Evolutionary conservation across 768 basidiomycete species (phyloP).

Genomic region (Leccinum sublutescens): DNA sequence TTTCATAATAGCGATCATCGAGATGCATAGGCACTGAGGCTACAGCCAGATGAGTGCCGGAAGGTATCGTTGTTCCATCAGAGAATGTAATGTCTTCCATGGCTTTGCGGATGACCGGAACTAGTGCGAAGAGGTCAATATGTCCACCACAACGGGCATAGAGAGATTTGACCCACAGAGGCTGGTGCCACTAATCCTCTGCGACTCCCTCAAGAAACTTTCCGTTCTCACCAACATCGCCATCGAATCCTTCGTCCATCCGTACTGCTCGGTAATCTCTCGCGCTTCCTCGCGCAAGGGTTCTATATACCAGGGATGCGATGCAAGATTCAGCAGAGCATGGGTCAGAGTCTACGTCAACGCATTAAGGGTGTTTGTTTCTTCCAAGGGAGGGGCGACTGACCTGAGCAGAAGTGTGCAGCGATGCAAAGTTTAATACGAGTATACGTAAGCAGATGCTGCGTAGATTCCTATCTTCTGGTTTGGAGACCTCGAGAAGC

Average conservation of each 20-base stretch:
- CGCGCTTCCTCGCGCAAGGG: constrained; percentile 43
- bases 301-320: constrained; percentile 37
- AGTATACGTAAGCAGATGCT: constrained; percentile 35
- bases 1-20: constrained; percentile 42
- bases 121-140: constrained; percentile 17
- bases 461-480: constrained; percentile 27
- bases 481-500: constrained; percentile 37
- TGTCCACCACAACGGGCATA: neutral
- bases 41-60: constrained; percentile 37
- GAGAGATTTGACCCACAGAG: constrained; percentile 26
- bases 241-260: constrained; percentile 35
- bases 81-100: constrained; percentile 35
- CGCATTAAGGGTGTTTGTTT: constrained; percentile 2
- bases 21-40: constrained; percentile 35
- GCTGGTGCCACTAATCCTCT: constrained; percentile 35
- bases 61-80: constrained; percentile 37
- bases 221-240: constrained; percentile 38
- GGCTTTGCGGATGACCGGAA: constrained; percentile 34
- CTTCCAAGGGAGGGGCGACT: constrained; percentile 1
- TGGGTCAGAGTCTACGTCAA: constrained; percentile 33
- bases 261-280: constrained; percentile 29
- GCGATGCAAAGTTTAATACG: constrained; percentile 37
- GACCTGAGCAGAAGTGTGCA: constrained; percentile 37
- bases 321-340: constrained; percentile 40
- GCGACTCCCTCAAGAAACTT: constrained; percentile 44